Evolutionary conservation across 257 asterid species (phyloP).

Genomic region (Capsicum baccatum): DNA sequence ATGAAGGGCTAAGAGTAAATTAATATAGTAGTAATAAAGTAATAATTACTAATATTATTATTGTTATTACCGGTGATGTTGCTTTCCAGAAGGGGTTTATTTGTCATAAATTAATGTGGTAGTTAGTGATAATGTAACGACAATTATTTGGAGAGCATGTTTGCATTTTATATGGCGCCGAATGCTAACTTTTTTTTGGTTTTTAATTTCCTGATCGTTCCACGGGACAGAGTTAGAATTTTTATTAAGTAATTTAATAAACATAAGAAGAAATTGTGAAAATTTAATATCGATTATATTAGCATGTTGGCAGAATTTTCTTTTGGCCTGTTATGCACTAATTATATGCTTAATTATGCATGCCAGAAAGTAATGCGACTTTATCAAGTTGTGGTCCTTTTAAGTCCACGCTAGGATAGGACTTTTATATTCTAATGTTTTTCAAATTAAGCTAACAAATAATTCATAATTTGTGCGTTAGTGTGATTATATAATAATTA

Average conservation of each 20-base stretch:
- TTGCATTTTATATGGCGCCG: conserved; percentile 36
- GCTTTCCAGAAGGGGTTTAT: conserved; percentile 26
- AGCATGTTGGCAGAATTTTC: no score
- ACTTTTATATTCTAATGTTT: not conserved
- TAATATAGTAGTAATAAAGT: not conserved
- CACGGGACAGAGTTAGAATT: accelerated
- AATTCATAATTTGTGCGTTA: not conserved
- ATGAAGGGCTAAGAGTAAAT: not conserved
- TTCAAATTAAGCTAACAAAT: not conserved
- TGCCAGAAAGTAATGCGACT: not conserved
- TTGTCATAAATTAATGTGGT: conserved; percentile 12
- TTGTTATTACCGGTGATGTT: not conserved
- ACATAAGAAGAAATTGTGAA: no score
- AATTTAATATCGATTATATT: no score
- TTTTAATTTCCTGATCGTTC: not conserved
- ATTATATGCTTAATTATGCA: not conserved
- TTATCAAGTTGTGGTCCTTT: not conserved
- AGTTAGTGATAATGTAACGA: conserved; percentile 4
- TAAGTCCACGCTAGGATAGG: not conserved
- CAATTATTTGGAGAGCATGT: not conserved
- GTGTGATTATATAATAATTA: not conserved
- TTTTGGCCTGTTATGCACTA: not conserved
- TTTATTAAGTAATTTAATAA: not conserved
- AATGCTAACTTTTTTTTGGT: conserved; percentile 40
- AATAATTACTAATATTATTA: not conserved